Conservation (phyloP, 768 basidiomycete species). For the Mycena capillaripes region DNA sequence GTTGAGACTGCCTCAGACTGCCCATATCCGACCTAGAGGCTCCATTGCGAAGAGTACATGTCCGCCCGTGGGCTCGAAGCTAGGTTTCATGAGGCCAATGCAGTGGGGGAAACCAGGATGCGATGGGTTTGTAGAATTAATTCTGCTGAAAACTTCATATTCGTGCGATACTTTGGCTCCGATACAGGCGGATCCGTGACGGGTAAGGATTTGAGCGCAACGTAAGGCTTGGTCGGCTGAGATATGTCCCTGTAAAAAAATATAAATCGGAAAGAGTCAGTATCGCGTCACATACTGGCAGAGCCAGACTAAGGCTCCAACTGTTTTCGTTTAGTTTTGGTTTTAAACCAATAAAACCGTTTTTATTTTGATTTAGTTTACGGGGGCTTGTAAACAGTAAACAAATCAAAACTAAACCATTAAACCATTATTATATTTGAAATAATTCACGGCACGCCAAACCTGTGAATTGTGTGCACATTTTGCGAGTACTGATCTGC, state of each 20-base stretch:
- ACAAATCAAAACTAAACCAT: too few relatives aligned
- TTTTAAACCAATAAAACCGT: too few relatives aligned
- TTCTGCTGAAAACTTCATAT: not conserved
- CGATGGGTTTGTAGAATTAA: not conserved
- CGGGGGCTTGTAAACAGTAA: too few relatives aligned
- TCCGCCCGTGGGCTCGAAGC: not conserved
- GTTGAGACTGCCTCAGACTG: not conserved
- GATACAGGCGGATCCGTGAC: not conserved
- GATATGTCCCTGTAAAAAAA: too few relatives aligned
- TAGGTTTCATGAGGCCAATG: not conserved
- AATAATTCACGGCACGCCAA: too few relatives aligned
- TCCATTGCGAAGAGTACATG: not conserved
- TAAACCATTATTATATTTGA: too few relatives aligned
- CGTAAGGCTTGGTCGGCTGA: not conserved
- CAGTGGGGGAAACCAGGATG: not conserved
- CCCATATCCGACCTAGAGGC: not conserved
- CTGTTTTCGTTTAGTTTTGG: too few relatives aligned
- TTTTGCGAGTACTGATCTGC: too few relatives aligned
- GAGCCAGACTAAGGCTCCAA: too few relatives aligned
- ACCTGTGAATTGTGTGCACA: too few relatives aligned
- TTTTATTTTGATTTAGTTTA: too few relatives aligned
- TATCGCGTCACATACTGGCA: not conserved
- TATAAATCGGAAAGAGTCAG: not conserved
- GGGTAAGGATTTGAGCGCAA: not conserved
- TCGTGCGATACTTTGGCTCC: not conserved